Conservation (phyloP, 2,329 filamentous ascomycete genomes). For the Penicillium hordei region DNA sequence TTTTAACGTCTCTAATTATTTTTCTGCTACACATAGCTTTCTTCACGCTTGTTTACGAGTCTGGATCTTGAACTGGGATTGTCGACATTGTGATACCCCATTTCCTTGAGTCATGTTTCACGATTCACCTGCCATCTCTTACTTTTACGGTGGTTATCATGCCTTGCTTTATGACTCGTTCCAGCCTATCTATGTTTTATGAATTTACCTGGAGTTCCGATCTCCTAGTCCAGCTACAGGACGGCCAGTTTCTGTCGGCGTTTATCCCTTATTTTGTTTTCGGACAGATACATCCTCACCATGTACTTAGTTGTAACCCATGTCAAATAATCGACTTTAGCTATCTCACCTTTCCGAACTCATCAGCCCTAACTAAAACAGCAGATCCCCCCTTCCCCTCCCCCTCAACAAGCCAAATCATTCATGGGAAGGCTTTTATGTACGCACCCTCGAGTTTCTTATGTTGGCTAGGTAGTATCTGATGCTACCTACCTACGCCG, state of each 20-base stretch:
- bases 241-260: slow-evolving; percentile 12
- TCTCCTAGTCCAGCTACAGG: slow-evolving; percentile 4
- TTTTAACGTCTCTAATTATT: slow-evolving; percentile 2
- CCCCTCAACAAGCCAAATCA: neutral
- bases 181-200: neutral
- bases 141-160: slow-evolving; percentile 6
- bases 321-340: slow-evolving; percentile 23
- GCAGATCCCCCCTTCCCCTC: neutral
- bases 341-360: neutral
- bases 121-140: slow-evolving; percentile 17
- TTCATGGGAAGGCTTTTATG: neutral
- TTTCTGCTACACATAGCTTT: slow-evolving; percentile 16
- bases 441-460: neutral
- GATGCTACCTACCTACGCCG: neutral
- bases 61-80: slow-evolving; percentile 14
- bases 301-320: slow-evolving; percentile 33
- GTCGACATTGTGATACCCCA: slow-evolving; percentile 29
- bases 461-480: neutral
- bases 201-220: slow-evolving; percentile 6
- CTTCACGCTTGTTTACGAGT: slow-evolving; percentile 16
- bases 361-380: neutral
- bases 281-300: slow-evolving; percentile 37
- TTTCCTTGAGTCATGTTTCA: slow-evolving; percentile 26
- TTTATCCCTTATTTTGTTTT: slow-evolving; percentile 14
- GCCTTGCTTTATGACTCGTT: slow-evolving; percentile 9